These are phyloP conservation scores for Brettanomyces naardenensis DNA, from an alignment of 805 yeast species.

Conservation along the genomic window DNA sequence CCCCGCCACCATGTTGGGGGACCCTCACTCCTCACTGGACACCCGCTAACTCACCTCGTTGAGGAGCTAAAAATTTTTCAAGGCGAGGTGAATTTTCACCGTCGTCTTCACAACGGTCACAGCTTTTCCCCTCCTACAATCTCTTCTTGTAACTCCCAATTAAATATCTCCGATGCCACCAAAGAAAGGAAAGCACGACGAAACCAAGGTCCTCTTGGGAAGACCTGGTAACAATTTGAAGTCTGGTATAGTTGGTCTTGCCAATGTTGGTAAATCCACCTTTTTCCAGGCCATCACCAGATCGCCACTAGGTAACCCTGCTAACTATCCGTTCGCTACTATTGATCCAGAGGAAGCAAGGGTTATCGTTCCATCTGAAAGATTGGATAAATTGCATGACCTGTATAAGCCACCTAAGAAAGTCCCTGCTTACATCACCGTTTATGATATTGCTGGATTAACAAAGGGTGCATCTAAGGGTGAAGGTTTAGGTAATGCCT, in stretches of 20 bases:
- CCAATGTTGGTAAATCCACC: constrained; percentile 93
- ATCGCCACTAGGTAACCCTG: constrained; percentile 92
- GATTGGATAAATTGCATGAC: constrained; percentile 69
- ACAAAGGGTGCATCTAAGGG: constrained; percentile 96
- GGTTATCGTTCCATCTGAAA: constrained; percentile 85
- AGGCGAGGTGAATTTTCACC: no score
- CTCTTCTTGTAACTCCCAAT: no score
- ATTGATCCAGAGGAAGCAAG: constrained; percentile 98
- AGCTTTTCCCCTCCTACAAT: no score
- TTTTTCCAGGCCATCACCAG: constrained; percentile 95
- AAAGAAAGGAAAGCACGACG: constrained; percentile 31
- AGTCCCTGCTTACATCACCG: constrained; percentile 88
- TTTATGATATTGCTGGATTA: constrained; percentile 96
- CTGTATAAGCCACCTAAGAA: constrained; percentile 76
- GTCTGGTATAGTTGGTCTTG: constrained; percentile 91
- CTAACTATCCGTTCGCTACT: constrained; percentile 97
- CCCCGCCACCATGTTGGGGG: no score
- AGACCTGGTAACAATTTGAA: constrained; percentile 36
- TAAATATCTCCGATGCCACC: no score
- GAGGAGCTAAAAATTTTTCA: no score
- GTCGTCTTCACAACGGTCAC: no score
- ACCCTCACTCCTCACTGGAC: no score
- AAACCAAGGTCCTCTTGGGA: constrained; percentile 29
- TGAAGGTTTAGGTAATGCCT: constrained; percentile 97
- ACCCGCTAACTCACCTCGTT: no score